Evolutionary conservation across 2,329 filamentous ascomycete genomes (phyloP).

Genomic region (Ramularia collo-cygni): DNA sequence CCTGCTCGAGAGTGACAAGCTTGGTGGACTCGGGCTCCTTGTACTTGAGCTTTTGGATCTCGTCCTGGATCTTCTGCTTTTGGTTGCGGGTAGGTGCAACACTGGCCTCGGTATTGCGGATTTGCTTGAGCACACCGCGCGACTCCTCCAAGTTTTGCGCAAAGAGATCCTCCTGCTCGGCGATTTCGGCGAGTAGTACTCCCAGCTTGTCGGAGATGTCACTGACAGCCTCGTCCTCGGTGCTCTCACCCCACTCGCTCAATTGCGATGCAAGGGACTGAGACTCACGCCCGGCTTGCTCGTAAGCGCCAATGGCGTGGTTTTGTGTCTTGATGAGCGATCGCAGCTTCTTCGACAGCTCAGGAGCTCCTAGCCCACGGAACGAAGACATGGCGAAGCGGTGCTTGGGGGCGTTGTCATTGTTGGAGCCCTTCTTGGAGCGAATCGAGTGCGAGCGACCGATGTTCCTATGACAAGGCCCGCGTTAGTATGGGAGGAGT

Average conservation of each 20-base stretch:
- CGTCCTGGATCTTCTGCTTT: conserved; percentile 80
- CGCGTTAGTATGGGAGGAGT: too few relatives aligned
- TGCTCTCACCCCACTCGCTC: conserved; percentile 93
- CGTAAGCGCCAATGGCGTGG: conserved; percentile 75
- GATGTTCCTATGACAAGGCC: too few relatives aligned
- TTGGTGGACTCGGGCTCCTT: conserved; percentile 83
- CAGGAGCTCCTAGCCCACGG: conserved; percentile 70
- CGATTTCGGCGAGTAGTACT: conserved; percentile 84
- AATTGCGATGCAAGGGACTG: conserved; percentile 80
- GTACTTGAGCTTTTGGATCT: conserved; percentile 84
- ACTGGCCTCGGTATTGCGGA: conserved; percentile 90
- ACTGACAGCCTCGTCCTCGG: conserved; percentile 75
- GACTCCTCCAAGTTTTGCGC: conserved; percentile 83
- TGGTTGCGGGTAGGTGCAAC: conserved; percentile 87
- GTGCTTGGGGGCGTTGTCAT: conserved; percentile 50
- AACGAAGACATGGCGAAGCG: conserved; percentile 83
- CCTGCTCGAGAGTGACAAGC: conserved; percentile 83
- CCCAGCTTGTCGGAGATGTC: conserved; percentile 95
- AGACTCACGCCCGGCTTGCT: conserved; percentile 77
- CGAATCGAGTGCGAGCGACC: conserved; percentile 59
- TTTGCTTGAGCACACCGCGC: conserved; percentile 74
- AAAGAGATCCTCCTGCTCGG: conserved; percentile 86
- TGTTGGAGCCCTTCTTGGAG: conserved; percentile 49
- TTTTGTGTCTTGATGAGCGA: conserved; percentile 94
- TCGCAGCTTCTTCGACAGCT: conserved; percentile 82